phyloP scores from a whole-genome alignment of 2,329 filamentous ascomycete genomes.

The Aspergillus sp. region DNA sequence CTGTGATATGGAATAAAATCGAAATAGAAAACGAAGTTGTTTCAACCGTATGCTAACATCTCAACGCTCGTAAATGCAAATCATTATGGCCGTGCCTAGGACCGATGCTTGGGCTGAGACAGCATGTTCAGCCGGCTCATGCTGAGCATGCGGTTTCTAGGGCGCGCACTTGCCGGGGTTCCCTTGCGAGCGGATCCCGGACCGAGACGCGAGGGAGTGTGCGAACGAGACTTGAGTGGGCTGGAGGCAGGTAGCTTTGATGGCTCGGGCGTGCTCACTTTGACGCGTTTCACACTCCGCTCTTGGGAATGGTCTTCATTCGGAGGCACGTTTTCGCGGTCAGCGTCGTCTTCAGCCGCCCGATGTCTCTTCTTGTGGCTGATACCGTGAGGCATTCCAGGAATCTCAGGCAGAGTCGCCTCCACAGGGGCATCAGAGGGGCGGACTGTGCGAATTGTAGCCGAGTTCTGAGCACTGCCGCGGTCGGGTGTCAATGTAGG shows the following conservation, averaged over 20 bases:
- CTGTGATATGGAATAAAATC: neutral
- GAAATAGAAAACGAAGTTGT: conserved; percentile 1
- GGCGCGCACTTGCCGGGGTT: conserved; percentile 31
- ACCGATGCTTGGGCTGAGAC: conserved; percentile 44
- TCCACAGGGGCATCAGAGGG: conserved; percentile 27
- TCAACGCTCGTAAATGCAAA: conserved; percentile 15
- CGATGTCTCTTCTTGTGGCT: conserved; percentile 42
- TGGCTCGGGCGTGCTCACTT: conserved; percentile 27
- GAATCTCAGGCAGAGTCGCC: conserved; percentile 27
- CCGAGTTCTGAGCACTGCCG: conserved; percentile 17
- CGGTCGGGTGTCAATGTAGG: conserved; percentile 37
- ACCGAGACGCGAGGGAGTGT: conserved; percentile 30
- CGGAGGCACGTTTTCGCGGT: conserved; percentile 36
- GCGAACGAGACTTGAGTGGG: conserved; percentile 35
- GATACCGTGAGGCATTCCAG: conserved; percentile 41
- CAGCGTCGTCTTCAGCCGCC: conserved; percentile 31
- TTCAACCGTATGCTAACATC: neutral
- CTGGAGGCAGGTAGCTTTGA: conserved; percentile 25
- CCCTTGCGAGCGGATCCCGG: conserved; percentile 18
- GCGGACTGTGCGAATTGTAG: conserved; percentile 44
- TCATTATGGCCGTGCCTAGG: conserved; percentile 17
- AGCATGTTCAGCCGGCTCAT: conserved; percentile 50
- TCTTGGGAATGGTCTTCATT: conserved; percentile 21
- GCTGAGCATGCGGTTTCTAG: conserved; percentile 38
- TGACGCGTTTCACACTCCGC: conserved; percentile 39